A percentile compares a stretch with the other conserved stretches of the same genome.
phyloP scores from a whole-genome alignment of 2,329 filamentous ascomycete species.

The Fusarium camptoceras region DNA sequence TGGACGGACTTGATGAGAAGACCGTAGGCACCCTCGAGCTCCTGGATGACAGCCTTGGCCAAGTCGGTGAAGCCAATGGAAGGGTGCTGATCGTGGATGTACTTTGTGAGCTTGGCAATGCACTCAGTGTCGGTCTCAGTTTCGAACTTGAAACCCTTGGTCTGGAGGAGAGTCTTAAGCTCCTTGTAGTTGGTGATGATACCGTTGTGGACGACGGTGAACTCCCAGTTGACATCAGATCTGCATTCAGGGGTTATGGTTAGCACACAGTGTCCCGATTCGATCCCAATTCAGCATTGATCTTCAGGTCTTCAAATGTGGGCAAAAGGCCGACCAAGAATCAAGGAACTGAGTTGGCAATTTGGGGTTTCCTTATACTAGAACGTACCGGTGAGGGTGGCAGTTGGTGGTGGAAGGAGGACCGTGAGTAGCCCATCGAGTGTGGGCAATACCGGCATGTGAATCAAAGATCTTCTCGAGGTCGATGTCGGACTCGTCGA shows the following conservation, averaged over 20 bases:
- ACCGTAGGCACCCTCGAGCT: slow-evolving; percentile 97
- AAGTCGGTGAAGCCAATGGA: slow-evolving; percentile 96
- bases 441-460: slow-evolving; percentile 98
- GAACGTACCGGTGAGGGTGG: slow-evolving; percentile 91
- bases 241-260: slow-evolving; percentile 58
- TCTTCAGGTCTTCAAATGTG: slow-evolving; percentile 10
- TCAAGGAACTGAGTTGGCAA: background rate
- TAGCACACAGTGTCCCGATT: slow-evolving; percentile 26
- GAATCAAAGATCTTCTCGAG: slow-evolving; percentile 95
- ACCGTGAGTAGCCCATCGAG: slow-evolving; percentile 98
- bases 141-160: slow-evolving; percentile 98
- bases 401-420: slow-evolving; percentile 94
- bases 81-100: slow-evolving; percentile 94
- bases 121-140: slow-evolving; percentile 99
- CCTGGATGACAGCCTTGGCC: slow-evolving; percentile 97
- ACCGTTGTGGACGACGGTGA: slow-evolving; percentile 97
- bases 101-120: slow-evolving; percentile 98
- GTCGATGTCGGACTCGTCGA: slow-evolving; percentile 85
- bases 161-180: slow-evolving; percentile 89
- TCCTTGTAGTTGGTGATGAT: slow-evolving; percentile 99
- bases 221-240: slow-evolving; percentile 95
- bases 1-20: slow-evolving; percentile 98
- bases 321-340: slow-evolving; percentile 1
- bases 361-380: slow-evolving; percentile 5
- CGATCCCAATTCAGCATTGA: slow-evolving; percentile 8